Conservation (phyloP, 768 basidiomycete species). For the Podaxis sp. region DNA sequence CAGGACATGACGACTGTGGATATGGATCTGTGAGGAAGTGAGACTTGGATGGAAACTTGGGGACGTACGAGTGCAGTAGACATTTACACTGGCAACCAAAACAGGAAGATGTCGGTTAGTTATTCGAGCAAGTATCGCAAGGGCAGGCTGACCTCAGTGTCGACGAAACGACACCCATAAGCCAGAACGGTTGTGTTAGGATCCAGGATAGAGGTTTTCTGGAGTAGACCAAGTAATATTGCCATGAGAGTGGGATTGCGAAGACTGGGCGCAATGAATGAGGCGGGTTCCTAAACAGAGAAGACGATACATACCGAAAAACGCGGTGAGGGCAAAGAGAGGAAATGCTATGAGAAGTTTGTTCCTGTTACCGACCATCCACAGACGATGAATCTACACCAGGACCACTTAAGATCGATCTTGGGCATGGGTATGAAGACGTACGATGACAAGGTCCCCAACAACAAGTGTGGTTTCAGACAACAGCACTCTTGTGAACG, state of each 20-base stretch:
- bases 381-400: conserved; percentile 4
- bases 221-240: conserved; percentile 8
- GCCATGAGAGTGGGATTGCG: conserved; percentile 7
- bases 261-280: background rate
- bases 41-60: background rate
- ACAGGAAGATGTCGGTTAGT: background rate
- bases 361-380: conserved; percentile 7
- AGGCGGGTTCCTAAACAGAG: background rate
- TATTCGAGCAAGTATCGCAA: background rate
- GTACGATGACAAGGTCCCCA: conserved; percentile 1
- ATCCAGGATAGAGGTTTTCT: background rate
- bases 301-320: background rate
- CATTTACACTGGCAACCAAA: background rate
- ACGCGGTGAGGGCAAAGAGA: background rate
- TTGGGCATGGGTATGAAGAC: background rate
- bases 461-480: background rate
- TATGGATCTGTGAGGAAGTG: background rate
- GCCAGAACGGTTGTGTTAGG: background rate
- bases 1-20: conserved; percentile 1
- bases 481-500: background rate
- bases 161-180: conserved; percentile 8
- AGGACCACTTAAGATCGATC: background rate
- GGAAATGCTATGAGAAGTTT: conserved; percentile 6
- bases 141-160: background rate
- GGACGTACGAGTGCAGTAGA: conserved; percentile 5